Base-by-base conservation (phyloP, 208 protist species). In the Phytomonas francai region DNA sequence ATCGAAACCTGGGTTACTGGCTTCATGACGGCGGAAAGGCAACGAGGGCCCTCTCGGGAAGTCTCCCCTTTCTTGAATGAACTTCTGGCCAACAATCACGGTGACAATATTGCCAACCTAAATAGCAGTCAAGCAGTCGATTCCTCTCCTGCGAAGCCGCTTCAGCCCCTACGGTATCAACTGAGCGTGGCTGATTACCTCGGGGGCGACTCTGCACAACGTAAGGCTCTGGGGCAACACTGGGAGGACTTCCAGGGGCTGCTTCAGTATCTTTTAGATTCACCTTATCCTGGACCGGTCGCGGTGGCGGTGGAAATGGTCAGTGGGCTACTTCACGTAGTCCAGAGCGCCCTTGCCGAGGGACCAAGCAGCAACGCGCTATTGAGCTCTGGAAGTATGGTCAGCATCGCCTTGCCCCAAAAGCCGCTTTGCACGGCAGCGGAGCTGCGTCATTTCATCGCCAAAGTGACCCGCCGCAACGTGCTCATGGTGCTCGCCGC, bases 281-380 rank as follows among this genome's bases (percentile, higher is more conserved):
- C 83, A 0, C 27, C 65, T 16, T 83, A 79, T 59, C 74, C 80
- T n/a, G 75, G 80, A 28, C 49, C 80, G 25, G 80, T 89, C 14
- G 79, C 78, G 25, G 72, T 80, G 34, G 86, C 80, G 12, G 78
- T 85, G 60, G 78, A 85, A 63, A 71, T 73, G n/a, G 74, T 85
- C 30, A 70, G 73, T 45, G 65, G 70, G n/a, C 71, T 88, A 39
- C 42, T 84, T 56, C 63, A 83, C 66, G 70, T 72, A 32, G 25
- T 92, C n/a, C 74, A 76, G 34, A 51, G 61, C 49, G 75, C 61
- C 19, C 33, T 74, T 61, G n/a, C 56, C 14, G 72, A 78, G 30
- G 56, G 14, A 49, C 39, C 39, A 49, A 49, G 12, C 39, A 22
- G 14, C 14, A 49, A 19, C 39, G 16, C 39, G 28, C 11, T 12